These are phyloP conservation scores for Beauveria sp. DNA, from an alignment of 2,329 filamentous ascomycete species.

Conservation along the genomic window DNA sequence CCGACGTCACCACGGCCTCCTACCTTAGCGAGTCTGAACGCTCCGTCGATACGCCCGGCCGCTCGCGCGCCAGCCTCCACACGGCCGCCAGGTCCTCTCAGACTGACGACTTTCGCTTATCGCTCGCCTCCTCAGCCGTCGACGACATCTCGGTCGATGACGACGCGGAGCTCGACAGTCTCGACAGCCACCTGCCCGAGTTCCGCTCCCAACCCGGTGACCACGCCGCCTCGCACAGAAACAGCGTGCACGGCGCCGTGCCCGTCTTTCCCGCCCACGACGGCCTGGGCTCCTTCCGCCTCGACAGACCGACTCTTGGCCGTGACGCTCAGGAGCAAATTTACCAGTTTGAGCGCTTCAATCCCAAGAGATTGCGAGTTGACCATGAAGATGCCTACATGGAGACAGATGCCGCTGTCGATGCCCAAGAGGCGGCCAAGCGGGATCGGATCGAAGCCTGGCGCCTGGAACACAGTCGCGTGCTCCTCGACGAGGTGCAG, in stretches of 20 bases:
- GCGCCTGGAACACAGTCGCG: constrained; percentile 82
- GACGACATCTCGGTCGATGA: constrained; percentile 44
- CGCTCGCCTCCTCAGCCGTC: constrained; percentile 29
- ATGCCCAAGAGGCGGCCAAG: constrained; percentile 58
- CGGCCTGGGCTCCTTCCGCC: constrained; percentile 76
- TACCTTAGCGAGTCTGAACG: constrained; percentile 61
- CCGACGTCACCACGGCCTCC: constrained; percentile 54
- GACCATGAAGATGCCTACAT: constrained; percentile 47
- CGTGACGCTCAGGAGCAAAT: constrained; percentile 69
- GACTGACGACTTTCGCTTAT: constrained; percentile 36
- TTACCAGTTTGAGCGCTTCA: constrained; percentile 82
- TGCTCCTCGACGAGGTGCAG: constrained; percentile 82
- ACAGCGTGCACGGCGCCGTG: constrained; percentile 36
- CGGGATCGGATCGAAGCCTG: constrained; percentile 82
- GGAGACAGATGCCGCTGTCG: not conserved
- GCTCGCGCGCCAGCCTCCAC: constrained; percentile 69
- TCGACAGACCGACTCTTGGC: constrained; percentile 48
- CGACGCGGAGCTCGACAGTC: constrained; percentile 78
- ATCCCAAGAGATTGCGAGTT: constrained; percentile 57
- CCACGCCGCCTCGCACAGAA: constrained; percentile 18
- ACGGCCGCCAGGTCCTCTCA: constrained; percentile 55
- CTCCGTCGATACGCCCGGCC: constrained; percentile 57
- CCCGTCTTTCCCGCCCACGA: constrained; percentile 86
- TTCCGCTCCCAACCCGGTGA: constrained; percentile 58
- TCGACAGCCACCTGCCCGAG: constrained; percentile 85